Conservation (phyloP, 1,284 basidiomycete species). For the Coniferiporia weirii region DNA sequence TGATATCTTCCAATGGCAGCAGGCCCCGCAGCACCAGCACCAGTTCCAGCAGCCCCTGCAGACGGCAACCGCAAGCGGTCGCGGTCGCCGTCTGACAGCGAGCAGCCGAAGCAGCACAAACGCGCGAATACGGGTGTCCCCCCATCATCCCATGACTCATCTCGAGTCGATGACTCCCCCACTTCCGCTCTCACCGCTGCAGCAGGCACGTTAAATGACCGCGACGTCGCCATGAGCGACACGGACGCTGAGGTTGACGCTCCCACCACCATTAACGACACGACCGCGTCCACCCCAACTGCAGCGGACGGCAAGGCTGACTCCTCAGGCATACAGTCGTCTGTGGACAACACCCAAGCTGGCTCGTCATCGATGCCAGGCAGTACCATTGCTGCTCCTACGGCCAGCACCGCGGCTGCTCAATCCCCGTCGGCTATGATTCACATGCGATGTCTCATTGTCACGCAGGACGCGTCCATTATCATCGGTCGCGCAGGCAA, state of each 20-base stretch:
- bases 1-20: conserved; percentile 23
- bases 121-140: conserved; percentile 70
- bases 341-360: conserved; percentile 24
- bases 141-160: conserved; percentile 25
- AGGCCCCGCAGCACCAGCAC: conserved; percentile 66
- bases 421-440: conserved; percentile 65
- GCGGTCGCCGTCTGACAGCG: conserved; percentile 76
- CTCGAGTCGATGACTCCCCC: conserved; percentile 26
- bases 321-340: conserved; percentile 22
- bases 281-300: conserved; percentile 52
- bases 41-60: conserved; percentile 41
- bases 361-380: conserved; percentile 20
- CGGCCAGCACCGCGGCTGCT: conserved; percentile 31
- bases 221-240: conserved; percentile 52
- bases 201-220: conserved; percentile 29
- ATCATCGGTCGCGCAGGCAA: conserved; percentile 97
- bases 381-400: conserved; percentile 30
- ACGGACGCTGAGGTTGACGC: conserved; percentile 31
- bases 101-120: conserved; percentile 73
- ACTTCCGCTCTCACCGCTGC: conserved; percentile 36
- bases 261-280: conserved; percentile 41
- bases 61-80: conserved; percentile 80
- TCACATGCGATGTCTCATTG: conserved; percentile 94
- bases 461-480: conserved; percentile 98
- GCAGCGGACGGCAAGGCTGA: conserved; percentile 32